A percentile compares a stretch with the other conserved stretches of the same genome.
phyloP scores from a whole-genome alignment of 2,329 filamentous ascomycete species.

The Cladophialophora immunda region DNA sequence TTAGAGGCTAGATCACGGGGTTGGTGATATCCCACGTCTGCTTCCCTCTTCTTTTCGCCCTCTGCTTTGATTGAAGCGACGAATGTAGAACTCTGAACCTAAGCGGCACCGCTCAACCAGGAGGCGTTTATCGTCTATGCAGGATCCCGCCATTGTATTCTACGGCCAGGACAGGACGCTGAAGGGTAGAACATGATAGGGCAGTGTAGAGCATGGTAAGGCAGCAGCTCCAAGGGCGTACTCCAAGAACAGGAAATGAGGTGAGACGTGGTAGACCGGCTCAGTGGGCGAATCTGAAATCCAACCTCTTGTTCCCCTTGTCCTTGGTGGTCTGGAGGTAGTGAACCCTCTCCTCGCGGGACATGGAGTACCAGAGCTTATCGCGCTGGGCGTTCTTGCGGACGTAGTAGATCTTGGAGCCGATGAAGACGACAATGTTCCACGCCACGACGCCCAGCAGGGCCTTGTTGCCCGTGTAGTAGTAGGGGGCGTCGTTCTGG shows the following conservation, averaged over 20 bases:
- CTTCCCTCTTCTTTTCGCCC: no score
- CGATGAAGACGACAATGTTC: slow-evolving; percentile 62
- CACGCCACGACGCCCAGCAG: slow-evolving; percentile 58
- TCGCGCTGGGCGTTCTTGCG: slow-evolving; percentile 49
- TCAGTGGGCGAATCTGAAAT: slow-evolving; percentile 63
- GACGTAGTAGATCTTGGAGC: slow-evolving; percentile 51
- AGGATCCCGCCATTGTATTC: no score
- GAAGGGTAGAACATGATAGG: no score
- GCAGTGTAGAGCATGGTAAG: not conserved
- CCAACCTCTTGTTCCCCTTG: slow-evolving; percentile 63
- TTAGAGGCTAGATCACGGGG: no score
- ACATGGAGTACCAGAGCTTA: slow-evolving; percentile 52
- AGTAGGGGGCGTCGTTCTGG: slow-evolving; percentile 63
- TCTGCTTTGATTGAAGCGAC: no score
- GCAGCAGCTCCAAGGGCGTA: not conserved
- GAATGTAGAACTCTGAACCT: no score
- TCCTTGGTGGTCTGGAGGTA: slow-evolving; percentile 62
- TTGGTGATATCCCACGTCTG: no score
- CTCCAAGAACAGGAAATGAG: no score
- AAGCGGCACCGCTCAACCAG: no score
- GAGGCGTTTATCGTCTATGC: no score
- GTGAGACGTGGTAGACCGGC: no score
- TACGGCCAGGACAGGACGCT: no score
- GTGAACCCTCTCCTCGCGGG: slow-evolving; percentile 55
- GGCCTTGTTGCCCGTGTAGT: slow-evolving; percentile 60